These are phyloP conservation scores for Lentinula sp. DNA, from an alignment of 768 basidiomycete genomes.

Conservation along the genomic window DNA sequence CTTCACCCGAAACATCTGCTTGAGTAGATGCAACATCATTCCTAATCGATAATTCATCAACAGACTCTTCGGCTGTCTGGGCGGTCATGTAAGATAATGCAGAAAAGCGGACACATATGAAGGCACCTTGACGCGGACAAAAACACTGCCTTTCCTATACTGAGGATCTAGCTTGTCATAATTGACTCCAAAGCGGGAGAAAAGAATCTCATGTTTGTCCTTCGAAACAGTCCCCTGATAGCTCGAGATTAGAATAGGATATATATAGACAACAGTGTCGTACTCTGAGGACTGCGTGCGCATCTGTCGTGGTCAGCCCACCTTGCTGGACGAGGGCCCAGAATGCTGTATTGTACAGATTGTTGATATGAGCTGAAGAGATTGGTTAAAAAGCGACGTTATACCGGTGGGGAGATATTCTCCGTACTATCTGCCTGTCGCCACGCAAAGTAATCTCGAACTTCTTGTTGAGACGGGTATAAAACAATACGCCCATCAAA, in stretches of 20 bases:
- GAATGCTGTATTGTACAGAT: slow-evolving; percentile 92
- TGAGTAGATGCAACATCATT: background rate
- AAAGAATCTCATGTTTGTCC: slow-evolving; percentile 90
- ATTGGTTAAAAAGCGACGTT: slow-evolving; percentile 9
- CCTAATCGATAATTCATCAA: background rate
- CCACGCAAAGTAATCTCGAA: slow-evolving; percentile 95
- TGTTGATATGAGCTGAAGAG: slow-evolving; percentile 87
- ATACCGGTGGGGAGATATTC: background rate
- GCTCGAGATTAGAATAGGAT: background rate
- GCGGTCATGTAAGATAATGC: slow-evolving; percentile 8
- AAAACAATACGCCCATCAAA: slow-evolving; percentile 88
- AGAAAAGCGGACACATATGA: background rate
- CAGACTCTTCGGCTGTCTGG: background rate
- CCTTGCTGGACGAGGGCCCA: slow-evolving; percentile 90
- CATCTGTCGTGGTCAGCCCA: slow-evolving; percentile 72
- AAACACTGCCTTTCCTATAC: slow-evolving; percentile 80
- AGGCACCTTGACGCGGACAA: slow-evolving; percentile 61
- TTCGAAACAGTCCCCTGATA: slow-evolving; percentile 81
- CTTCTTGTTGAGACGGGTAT: slow-evolving; percentile 67
- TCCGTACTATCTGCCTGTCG: slow-evolving; percentile 89
- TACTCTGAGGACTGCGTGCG: slow-evolving; percentile 76
- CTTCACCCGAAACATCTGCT: slow-evolving; percentile 9
- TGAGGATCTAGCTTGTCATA: slow-evolving; percentile 72
- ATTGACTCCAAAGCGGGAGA: slow-evolving; percentile 76
- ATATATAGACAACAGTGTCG: slow-evolving; percentile 10